Percentiles rank a stretch among this genome's conserved stretches.
Evolutionary conservation across 2,329 filamentous ascomycete genomes (phyloP).

Genomic region (Cladophialophora chaetospira): DNA sequence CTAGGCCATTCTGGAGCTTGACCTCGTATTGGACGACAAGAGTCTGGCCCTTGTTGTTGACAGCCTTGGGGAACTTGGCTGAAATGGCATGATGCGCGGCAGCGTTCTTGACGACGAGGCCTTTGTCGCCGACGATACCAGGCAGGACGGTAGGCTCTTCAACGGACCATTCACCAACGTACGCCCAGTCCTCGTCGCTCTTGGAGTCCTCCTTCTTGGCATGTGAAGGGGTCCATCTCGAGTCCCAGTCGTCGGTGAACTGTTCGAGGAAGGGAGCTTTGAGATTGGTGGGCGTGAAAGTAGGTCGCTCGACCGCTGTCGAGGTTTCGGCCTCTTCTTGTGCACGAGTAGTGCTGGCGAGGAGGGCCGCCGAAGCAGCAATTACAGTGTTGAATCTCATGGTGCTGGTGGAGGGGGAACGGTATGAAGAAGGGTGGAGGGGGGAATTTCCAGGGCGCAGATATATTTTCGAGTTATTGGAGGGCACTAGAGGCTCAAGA

Average conservation of each 20-base stretch:
- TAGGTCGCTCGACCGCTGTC: slow-evolving; percentile 67
- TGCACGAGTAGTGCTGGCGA: slow-evolving; percentile 66
- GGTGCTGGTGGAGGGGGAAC: slow-evolving; percentile 42
- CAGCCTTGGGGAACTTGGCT: slow-evolving; percentile 93
- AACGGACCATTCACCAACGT: slow-evolving; percentile 93
- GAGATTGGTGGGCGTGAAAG: slow-evolving; percentile 85
- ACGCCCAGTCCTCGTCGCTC: slow-evolving; percentile 90
- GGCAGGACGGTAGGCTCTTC: slow-evolving; percentile 90
- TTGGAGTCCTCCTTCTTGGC: slow-evolving; percentile 92
- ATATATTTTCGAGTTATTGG: background rate
- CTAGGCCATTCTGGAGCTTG: slow-evolving; percentile 95
- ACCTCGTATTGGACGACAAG: slow-evolving; percentile 99
- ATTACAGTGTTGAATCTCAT: slow-evolving; percentile 86
- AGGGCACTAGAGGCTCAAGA: slow-evolving; percentile 6
- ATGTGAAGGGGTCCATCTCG: slow-evolving; percentile 89
- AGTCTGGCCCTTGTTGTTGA: slow-evolving; percentile 96
- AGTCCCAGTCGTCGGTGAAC: slow-evolving; percentile 95
- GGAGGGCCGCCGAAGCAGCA: slow-evolving; percentile 71
- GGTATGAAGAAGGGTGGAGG: slow-evolving; percentile 14
- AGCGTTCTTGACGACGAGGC: slow-evolving; percentile 95
- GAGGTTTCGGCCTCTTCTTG: slow-evolving; percentile 58
- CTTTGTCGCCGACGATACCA: slow-evolving; percentile 93
- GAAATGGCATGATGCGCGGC: slow-evolving; percentile 99
- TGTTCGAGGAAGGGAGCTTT: slow-evolving; percentile 97
- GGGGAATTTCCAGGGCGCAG: background rate